Evolutionary conservation across 768 basidiomycete species (phyloP), one percentile per base, ranked within the genome.

Genomic region (Suillus alpinus): DNA sequence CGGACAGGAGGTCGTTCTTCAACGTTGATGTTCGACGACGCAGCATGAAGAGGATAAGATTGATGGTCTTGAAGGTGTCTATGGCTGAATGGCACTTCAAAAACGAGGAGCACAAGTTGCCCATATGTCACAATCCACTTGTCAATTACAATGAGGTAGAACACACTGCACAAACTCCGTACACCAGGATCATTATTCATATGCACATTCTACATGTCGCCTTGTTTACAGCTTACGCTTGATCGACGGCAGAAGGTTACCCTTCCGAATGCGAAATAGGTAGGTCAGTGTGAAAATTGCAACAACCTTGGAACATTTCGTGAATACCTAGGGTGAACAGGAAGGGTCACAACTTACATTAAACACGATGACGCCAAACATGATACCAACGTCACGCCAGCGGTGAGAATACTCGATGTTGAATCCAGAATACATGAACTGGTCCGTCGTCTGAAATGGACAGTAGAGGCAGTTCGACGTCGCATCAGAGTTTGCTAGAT

Each of bases 351-450:
- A 3, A 72, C 81, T 56, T 62, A 82, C 81, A 56, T 82, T 82
- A 56, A 81, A 82, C 32, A 61, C 63, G 37, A 77, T 71, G 55
- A 76, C 80, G 3, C 69, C 80, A 62, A 73, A 74, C 65, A 85
- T 67, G 47, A 85, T 63, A 6, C 80, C 82, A 39, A 82, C 72
- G 67, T 83, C 65, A 31, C 82, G 72, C 81, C 82, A 85, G 40
- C 72, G 73, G 53, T 80, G 71, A 62, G 75, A 62, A 62, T 87
- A 92, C 50, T 70, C 77, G 36, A 91, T 87, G 64, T 86, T 87
- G 73, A 92, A 89, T 62, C 0, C 43, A 4, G 18, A 7, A 34
- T 20, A 52, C 4, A 72, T 32, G 63, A 83, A 90, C 44, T 79
- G 69, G 68, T 92, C 86, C 0, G 88, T 85, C 0, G 79, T 80